Evolutionary conservation across 1,284 basidiomycete genomes (phyloP), one percentile per base, ranked within the genome.

Genomic region (Moesziomyces globuligerus): DNA sequence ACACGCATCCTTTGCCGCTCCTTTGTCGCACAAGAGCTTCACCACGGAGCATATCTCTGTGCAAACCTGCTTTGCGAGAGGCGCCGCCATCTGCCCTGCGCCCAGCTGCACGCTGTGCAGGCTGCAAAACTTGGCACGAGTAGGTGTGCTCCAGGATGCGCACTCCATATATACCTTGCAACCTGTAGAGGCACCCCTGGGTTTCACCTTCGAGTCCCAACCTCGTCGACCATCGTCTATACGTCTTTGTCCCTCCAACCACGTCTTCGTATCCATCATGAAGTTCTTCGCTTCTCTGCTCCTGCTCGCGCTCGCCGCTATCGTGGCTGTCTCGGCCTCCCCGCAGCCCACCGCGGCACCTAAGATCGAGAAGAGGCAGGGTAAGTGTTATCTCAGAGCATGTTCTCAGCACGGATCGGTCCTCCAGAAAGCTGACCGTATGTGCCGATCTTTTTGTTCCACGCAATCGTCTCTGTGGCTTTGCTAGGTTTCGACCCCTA

Each of bases 281-380:
- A 66, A 66, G 51, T 34, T 47, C 36, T 66, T 59, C 29, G 52
- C 55, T 20, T 66, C 62, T 17, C 40, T 59, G 38, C 56, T 66
- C 39, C 24, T 66, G 48, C 25, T 59, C 51, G 37, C 40, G 9
- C 41, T 64, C 37, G 55, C 47, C 29, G 40, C 62, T 24, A 21
- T 58, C 39, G 47, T 50, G 21, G 51, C 52, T 39, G 62, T 59
- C 9, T 51, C 55, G 52, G 62, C 62, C 11, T 50, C 24, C 40
- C 56, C 59, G 13, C 56, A 59, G 52, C 56, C 62, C 17, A 66
- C 62, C 1, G 56, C 62, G 1, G 62, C 62, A 43, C 62, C 62
- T 43, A 39, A 39, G n/a, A 36, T 66, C 34, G 62, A 50, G 37
- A 66, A 59, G 62, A 55, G 62, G 25, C 62, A 66, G 32, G 29